Conservation (phyloP, 192 early-diverging fungal genomes). For the Umbelopsis sp. region DNA sequence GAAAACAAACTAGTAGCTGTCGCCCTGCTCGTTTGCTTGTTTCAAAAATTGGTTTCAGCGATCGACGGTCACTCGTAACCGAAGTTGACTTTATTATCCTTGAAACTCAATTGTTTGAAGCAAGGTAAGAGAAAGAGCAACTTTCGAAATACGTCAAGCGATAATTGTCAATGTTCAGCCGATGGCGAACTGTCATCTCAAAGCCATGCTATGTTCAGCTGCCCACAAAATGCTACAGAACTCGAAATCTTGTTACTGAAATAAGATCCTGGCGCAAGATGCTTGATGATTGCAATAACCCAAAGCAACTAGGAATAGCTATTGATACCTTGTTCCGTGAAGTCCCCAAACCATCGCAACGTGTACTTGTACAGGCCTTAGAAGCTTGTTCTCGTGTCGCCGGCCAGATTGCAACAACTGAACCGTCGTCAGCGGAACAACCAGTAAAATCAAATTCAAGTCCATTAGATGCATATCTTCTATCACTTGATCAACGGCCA, state of each 20-base stretch:
- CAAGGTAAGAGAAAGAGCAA: too few relatives aligned
- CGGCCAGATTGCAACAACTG: neutral
- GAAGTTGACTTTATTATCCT: too few relatives aligned
- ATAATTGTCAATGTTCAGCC: neutral
- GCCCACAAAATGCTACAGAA: neutral
- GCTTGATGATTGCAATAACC: neutral
- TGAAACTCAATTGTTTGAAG: too few relatives aligned
- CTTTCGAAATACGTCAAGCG: neutral
- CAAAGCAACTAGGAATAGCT: neutral
- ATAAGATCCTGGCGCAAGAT: neutral
- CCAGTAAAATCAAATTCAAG: neutral
- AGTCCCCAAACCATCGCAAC: neutral
- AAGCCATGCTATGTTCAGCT: neutral
- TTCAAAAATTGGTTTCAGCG: too few relatives aligned
- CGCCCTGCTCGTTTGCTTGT: too few relatives aligned
- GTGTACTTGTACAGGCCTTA: neutral
- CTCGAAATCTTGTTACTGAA: neutral
- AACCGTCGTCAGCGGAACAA: neutral
- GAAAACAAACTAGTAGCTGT: too few relatives aligned
- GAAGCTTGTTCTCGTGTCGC: conserved; percentile 1
- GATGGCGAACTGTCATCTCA: neutral
- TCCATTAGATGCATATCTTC: neutral
- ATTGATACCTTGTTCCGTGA: neutral
- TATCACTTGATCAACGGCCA: neutral
- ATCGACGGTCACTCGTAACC: too few relatives aligned